Evolutionary conservation across 2,329 filamentous ascomycete species (phyloP).

Genomic region (Drechslerella coelobrocha): DNA sequence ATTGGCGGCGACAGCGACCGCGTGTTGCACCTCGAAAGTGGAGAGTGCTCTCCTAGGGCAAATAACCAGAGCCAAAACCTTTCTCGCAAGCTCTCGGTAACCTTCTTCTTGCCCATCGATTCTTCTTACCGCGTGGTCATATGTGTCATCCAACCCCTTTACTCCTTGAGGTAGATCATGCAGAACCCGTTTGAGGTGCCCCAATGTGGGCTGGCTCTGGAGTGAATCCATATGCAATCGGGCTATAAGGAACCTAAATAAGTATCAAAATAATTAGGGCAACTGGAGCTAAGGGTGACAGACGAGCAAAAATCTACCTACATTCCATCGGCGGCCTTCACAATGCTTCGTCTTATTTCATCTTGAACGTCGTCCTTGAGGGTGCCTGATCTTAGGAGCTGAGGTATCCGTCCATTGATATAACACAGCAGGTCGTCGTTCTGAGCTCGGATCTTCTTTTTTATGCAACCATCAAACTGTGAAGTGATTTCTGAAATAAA

Average conservation of each 20-base stretch:
- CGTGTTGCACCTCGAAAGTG: constrained; percentile 15
- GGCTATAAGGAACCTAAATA: constrained; percentile 59
- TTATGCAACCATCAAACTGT: neutral
- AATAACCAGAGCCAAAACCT: constrained; percentile 14
- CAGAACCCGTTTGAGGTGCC: too few relatives aligned
- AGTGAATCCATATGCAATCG: constrained; percentile 58
- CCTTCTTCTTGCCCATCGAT: neutral
- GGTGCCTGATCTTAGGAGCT: neutral
- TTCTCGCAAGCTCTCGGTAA: neutral
- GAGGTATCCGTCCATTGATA: neutral
- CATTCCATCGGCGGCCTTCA: constrained; percentile 13
- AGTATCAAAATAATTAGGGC: neutral
- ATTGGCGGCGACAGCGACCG: too few relatives aligned
- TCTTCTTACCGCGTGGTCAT: constrained; percentile 8
- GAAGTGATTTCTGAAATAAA: constrained; percentile 53
- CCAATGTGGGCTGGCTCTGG: constrained; percentile 55
- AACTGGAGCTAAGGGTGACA: neutral
- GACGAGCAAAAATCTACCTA: too few relatives aligned
- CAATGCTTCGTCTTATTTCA: too few relatives aligned
- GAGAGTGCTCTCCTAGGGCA: constrained; percentile 12
- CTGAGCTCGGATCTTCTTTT: constrained; percentile 2
- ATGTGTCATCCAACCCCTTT: constrained; percentile 41
- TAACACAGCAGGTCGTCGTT: constrained; percentile 7
- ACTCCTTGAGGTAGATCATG: constrained; percentile 57
- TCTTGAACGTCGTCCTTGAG: neutral